phyloP scores from a whole-genome alignment of 116 monocot genomes.

The Thalassia testudinum region DNA sequence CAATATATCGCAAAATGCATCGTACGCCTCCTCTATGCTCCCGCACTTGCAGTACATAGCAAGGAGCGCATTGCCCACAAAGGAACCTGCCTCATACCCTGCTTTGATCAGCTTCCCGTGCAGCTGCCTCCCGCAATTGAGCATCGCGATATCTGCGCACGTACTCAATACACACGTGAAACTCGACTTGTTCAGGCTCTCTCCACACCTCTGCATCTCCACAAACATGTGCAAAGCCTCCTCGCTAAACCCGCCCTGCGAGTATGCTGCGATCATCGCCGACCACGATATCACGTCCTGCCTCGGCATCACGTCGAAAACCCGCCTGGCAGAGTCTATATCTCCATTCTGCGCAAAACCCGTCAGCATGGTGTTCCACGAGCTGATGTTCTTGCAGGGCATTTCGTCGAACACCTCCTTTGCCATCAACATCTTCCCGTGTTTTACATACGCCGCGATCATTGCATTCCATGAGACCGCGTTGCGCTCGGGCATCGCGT shows the following conservation, averaged over 20 bases:
- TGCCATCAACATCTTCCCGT: conserved; percentile 16
- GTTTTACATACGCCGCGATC: conserved; percentile 44
- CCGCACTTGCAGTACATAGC: conserved; percentile 72
- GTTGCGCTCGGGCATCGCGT: conserved; percentile 59
- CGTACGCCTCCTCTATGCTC: conserved; percentile 40
- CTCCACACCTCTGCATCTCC: conserved; percentile 38
- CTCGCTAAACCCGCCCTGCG: conserved; percentile 39
- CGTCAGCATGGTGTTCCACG: conserved; percentile 69
- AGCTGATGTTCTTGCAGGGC: conserved; percentile 47
- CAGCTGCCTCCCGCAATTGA: conserved; percentile 58
- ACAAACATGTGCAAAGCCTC: conserved; percentile 35
- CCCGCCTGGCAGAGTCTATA: conserved; percentile 22
- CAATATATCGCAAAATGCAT: conserved; percentile 30
- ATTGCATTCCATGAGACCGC: conserved; percentile 75
- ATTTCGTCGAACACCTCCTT: conserved; percentile 45
- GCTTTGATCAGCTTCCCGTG: conserved; percentile 57
- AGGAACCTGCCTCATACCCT: conserved; percentile 49
- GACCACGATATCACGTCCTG: conserved; percentile 48
- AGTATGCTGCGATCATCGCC: conserved; percentile 57
- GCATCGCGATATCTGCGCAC: conserved; percentile 43
- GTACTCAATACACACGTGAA: conserved; percentile 56
- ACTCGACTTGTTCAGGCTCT: conserved; percentile 39
- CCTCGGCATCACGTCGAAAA: conserved; percentile 33
- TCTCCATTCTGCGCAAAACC: conserved; percentile 59
- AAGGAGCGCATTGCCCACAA: conserved; percentile 63